Evolutionary conservation across 2,329 filamentous ascomycete genomes (phyloP).

Genomic region (Trichoderma sp.): DNA sequence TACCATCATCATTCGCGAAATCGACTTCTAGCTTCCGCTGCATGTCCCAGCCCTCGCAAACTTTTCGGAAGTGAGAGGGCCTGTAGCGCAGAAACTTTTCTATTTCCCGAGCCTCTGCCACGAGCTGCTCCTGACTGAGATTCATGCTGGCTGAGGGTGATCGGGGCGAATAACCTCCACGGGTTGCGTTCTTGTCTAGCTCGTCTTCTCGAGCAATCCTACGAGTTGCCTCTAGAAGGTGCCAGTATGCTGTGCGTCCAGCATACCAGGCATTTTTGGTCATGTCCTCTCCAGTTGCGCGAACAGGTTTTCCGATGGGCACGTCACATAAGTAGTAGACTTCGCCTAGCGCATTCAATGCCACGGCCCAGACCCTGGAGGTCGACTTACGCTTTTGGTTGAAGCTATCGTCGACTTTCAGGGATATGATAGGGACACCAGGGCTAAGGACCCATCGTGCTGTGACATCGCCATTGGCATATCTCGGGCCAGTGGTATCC

Average conservation of each 20-base stretch:
- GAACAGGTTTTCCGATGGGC: slow-evolving; percentile 54
- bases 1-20: slow-evolving; percentile 77
- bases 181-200: slow-evolving; percentile 62
- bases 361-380: slow-evolving; percentile 82
- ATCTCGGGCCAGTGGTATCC: slow-evolving; percentile 56
- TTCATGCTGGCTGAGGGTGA: slow-evolving; percentile 73
- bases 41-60: slow-evolving; percentile 91
- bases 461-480: slow-evolving; percentile 72
- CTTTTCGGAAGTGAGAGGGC: slow-evolving; percentile 73
- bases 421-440: slow-evolving; percentile 83
- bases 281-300: slow-evolving; percentile 50
- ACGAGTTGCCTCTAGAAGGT: slow-evolving; percentile 72
- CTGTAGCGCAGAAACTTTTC: slow-evolving; percentile 69
- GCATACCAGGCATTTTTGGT: slow-evolving; percentile 74
- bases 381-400: slow-evolving; percentile 65
- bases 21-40: slow-evolving; percentile 79
- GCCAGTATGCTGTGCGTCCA: slow-evolving; percentile 77
- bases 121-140: slow-evolving; percentile 65
- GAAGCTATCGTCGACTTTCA: slow-evolving; percentile 81
- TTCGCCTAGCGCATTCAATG: slow-evolving; percentile 90
- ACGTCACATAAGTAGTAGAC: slow-evolving; percentile 77
- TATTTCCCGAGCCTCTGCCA: slow-evolving; percentile 76
- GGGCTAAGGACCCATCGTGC: slow-evolving; percentile 88
- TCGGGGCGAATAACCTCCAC: slow-evolving; percentile 76
- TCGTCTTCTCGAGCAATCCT: slow-evolving; percentile 70